These are phyloP conservation scores for Pterocarpus santalinus DNA, from an alignment of 306 rosid genomes.

Conservation along the genomic window DNA sequence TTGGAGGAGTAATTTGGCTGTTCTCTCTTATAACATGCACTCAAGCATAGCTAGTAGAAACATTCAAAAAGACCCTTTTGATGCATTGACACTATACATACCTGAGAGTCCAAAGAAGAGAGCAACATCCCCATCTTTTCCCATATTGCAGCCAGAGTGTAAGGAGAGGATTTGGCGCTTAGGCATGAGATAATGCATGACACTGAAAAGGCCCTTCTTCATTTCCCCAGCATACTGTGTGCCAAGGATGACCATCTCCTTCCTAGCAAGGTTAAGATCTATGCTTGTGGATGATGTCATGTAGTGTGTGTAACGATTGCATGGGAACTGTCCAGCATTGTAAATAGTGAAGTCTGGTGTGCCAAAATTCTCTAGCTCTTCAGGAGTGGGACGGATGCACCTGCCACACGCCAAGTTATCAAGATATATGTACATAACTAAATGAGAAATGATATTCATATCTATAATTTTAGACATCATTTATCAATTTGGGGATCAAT, in stretches of 20 bases:
- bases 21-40: too few species aligned
- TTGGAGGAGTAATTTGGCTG: too few species aligned
- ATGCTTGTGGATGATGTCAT: constrained; percentile 96
- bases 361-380: constrained; percentile 85
- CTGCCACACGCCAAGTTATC: constrained; percentile 48
- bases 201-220: constrained; percentile 91
- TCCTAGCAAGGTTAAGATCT: constrained; percentile 82
- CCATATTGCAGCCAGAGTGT: constrained; percentile 94
- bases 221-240: constrained; percentile 97
- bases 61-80: not conserved
- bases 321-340: constrained; percentile 92
- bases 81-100: constrained; percentile 23
- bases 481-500: too few species aligned
- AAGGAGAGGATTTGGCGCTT: constrained; percentile 79
- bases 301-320: constrained; percentile 92
- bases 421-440: too few species aligned
- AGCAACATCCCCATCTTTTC: constrained; percentile 90
- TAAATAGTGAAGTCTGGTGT: constrained; percentile 92
- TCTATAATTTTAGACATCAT: too few species aligned
- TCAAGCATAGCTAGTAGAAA: too few species aligned
- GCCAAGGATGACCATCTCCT: constrained; percentile 95
- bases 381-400: constrained; percentile 87
- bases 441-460: too few species aligned
- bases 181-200: constrained; percentile 97
- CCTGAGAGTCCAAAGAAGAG: constrained; percentile 96